Base-by-base conservation (phyloP, 2,329 filamentous ascomycete genomes). In the Diaporthe citriasiana region DNA sequence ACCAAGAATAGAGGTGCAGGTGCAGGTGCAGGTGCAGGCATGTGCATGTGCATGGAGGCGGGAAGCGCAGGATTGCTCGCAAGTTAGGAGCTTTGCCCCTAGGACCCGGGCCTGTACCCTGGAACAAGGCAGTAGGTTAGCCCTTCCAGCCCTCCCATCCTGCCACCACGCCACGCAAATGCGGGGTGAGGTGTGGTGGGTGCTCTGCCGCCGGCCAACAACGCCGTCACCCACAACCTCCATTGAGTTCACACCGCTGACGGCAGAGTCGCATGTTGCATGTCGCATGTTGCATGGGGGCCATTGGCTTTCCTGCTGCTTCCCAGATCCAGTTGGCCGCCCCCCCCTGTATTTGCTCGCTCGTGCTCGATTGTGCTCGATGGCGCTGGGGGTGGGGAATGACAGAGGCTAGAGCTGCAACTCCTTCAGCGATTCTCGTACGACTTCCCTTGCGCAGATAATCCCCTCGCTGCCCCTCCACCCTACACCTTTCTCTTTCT, bases 151-250 rank as follows among this genome's bases (percentile, higher is more conserved):
- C 51, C 51, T 56, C 53, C 13, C 15, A 35, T 45, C 27, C n/a
- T 45, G 30, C 63, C 63, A 51, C 60, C 45, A 51, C 45, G 63
- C 63, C 63, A 53, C 27, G 63, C 33, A 53, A 40, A 68, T 68
- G 63, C 63, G 63, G 63, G 63, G 63, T 68, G 63, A 68, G 47
- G 45, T 66, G 45, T 66, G 63, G 63, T 68, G 45, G 60, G 63
- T 53, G 63, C 63, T 53, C 63, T 47, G 47, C 63, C 63, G 47
- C 63, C 63, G 53, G 63, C 63, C 33, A 68, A 38, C 59, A 63
- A 63, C 59, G 45, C 47, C 63, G 63, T 38, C 63, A 35, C 47
- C 30, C 45, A 38, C 13, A 19, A 19, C 22, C 7, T 30, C 38
- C 45, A 40, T 53, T 68, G 63, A 68, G 33, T 68, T 68, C 63